Evolutionary conservation across 129 eudicot genomes (phyloP).

Genomic region (Erigeron canadensis): DNA sequence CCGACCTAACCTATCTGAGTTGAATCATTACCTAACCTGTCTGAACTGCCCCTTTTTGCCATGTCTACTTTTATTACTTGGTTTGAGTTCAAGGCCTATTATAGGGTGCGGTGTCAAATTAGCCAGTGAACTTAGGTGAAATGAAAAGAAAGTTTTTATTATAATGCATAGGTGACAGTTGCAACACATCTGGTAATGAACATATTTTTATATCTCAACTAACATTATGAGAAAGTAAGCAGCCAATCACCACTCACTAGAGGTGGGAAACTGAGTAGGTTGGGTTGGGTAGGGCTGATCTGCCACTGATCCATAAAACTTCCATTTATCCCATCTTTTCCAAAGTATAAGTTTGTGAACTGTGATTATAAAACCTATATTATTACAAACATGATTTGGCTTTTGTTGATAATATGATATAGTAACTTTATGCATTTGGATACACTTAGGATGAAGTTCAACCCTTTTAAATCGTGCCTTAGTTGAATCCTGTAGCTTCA

Average conservation of each 20-base stretch:
- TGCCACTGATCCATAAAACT: background rate
- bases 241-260: no score
- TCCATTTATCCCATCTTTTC: background rate
- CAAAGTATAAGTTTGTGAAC: background rate
- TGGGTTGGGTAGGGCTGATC: constrained; percentile 4
- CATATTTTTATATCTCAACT: no score
- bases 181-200: no score
- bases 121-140: background rate
- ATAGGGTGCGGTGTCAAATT: background rate
- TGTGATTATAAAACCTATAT: constrained; percentile 1
- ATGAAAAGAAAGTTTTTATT: background rate
- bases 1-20: no score
- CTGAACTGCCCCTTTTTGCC: no score
- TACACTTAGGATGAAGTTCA: constrained; percentile 3
- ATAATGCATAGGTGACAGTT: no score
- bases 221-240: no score
- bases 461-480: background rate
- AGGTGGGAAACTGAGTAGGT: no score
- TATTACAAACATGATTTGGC: no score
- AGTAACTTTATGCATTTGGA: background rate
- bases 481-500: background rate
- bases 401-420: background rate
- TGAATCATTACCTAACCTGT: no score
- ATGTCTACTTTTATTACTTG: no score
- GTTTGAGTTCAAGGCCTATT: background rate